Percentiles rank a stretch among this genome's conserved stretches.
phyloP scores from a whole-genome alignment of 306 rosid genomes.

The Citrullus mucosospermus region DNA sequence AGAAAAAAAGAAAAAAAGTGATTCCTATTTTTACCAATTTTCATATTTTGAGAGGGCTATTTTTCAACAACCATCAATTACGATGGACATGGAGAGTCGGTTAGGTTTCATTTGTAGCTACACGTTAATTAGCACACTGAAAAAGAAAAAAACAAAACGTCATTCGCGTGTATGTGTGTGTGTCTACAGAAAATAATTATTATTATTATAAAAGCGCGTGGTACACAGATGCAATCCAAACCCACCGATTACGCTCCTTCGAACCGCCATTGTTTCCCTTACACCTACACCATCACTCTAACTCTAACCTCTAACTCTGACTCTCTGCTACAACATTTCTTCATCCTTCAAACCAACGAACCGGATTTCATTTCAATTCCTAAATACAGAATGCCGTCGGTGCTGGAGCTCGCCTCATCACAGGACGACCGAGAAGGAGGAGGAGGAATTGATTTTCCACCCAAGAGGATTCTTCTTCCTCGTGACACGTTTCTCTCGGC shows the following conservation, averaged over 20 bases:
- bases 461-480: constrained; percentile 22
- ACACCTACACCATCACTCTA: background rate
- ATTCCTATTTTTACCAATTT: too few relatives aligned
- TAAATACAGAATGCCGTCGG: constrained; percentile 19
- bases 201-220: background rate
- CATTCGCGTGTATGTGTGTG: background rate
- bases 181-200: background rate
- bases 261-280: background rate
- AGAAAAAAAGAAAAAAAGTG: too few relatives aligned
- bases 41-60: too few relatives aligned
- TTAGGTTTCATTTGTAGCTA: too few relatives aligned
- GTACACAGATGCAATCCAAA: background rate
- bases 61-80: too few relatives aligned
- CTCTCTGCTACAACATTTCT: background rate
- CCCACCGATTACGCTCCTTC: background rate
- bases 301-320: background rate
- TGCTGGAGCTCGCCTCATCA: constrained; percentile 16
- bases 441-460: constrained; percentile 19
- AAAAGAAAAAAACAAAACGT: background rate
- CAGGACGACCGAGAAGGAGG: constrained; percentile 23
- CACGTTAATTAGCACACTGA: too few relatives aligned
- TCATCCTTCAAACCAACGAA: background rate
- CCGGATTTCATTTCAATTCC: background rate
- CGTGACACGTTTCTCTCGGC: constrained; percentile 33
- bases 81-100: too few relatives aligned